Base-by-base conservation (phyloP, 2,329 filamentous ascomycete genomes). In the Alternaria sp. region DNA sequence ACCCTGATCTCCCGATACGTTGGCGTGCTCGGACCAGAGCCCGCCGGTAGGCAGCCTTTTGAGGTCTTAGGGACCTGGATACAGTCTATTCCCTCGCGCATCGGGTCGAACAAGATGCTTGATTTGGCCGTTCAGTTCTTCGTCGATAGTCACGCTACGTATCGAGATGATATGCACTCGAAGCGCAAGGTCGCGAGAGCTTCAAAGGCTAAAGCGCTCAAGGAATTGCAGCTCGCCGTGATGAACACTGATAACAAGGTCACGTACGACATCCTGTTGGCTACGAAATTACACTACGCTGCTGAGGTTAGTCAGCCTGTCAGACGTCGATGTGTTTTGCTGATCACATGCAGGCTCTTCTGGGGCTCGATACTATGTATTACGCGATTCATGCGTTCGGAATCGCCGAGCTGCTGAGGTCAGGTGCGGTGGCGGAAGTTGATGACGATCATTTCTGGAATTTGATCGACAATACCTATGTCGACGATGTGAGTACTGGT, bases 391-490 rank as follows among this genome's bases (percentile, higher is more conserved):
- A 78, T 50, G 66, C 68, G 6, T 67, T 69, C 26, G 76, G 68
- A 3, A 65, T 77, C 9, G 69, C 72, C 3, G 69, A 77, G 19
- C 59, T 77, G 11, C 66, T 77, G 28, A 75, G 71, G 51, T 21
- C 61, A 17, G 75, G 76, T 4, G 21, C 40, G 1, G 60, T 72
- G 15, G 62, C 65, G 10, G 68, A 64, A 10, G 53, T 72, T 5
- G 76, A 77, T 51, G 66, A 73, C 12, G 69, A 76, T 19, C 70
- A 77, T 49, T 75, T 66, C 49, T 78, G 71, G 71, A 71, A 69
- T 50, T 57, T 77, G 3, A 65, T 78, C n/a, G 74, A 78, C 21
- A 73, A 75, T 45, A 73, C 74, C 3, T 78, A 78, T 21, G 66
- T 73, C 8, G 76, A 78, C n/a, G 76, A 78, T 36, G 76, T 77